A percentile compares a stretch with the other conserved stretches of the same genome.
Conservation (phyloP, 805 yeast genomes). For the Metschnikowia rubicola region DNA sequence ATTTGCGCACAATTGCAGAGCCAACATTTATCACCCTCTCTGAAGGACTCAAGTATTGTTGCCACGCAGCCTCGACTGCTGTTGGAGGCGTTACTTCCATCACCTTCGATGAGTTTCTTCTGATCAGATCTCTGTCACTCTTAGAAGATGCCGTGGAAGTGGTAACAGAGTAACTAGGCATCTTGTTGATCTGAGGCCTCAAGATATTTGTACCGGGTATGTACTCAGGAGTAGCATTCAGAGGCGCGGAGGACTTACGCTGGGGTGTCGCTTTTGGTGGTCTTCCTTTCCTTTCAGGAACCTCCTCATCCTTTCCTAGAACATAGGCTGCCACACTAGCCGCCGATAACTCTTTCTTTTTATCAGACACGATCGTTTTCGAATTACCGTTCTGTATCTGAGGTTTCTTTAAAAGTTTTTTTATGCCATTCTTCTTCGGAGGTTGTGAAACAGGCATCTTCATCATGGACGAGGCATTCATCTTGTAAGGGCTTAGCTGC, state of each 20-base stretch:
- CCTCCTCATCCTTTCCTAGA: conserved; percentile 23
- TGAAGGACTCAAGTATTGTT: conserved; percentile 49
- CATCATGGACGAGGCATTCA: conserved; percentile 76
- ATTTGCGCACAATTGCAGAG: conserved; percentile 33
- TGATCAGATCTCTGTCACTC: conserved; percentile 8
- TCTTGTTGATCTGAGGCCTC: conserved; percentile 46
- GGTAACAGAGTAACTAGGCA: conserved; percentile 21
- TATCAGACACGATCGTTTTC: background rate
- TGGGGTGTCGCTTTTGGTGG: conserved; percentile 9
- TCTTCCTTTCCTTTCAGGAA: conserved; percentile 2
- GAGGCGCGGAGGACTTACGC: background rate
- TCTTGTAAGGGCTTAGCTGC: conserved; percentile 64
- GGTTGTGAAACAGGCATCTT: conserved; percentile 49
- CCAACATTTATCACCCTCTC: conserved; percentile 47
- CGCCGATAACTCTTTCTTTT: conserved; percentile 23
- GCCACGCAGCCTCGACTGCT: conserved; percentile 58
- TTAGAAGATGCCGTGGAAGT: conserved; percentile 15
- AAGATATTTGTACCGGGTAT: conserved; percentile 60
- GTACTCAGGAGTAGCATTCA: conserved; percentile 26
- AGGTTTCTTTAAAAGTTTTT: conserved; percentile 3
- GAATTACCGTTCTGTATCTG: conserved; percentile 1
- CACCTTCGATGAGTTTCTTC: conserved; percentile 25
- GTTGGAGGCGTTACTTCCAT: conserved; percentile 46
- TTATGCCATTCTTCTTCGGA: conserved; percentile 2
- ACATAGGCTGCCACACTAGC: conserved; percentile 43